Evolutionary conservation across 768 basidiomycete species (phyloP).

Genomic region (Trametes cubensis): DNA sequence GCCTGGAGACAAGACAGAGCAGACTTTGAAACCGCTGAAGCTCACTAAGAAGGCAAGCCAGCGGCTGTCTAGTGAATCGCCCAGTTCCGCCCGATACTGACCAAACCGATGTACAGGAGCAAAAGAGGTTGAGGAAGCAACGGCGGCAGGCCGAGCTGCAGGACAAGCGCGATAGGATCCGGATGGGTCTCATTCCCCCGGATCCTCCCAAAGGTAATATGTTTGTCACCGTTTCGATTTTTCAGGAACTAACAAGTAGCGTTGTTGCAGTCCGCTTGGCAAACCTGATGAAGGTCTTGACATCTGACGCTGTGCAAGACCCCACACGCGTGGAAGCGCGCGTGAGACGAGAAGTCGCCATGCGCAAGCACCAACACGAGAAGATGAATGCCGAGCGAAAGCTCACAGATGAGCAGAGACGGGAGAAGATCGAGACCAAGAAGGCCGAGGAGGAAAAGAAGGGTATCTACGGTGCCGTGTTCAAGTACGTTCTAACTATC

Average conservation of each 20-base stretch:
- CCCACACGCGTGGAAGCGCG: constrained; percentile 97
- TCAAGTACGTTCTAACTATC: constrained; percentile 66
- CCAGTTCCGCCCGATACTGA: neutral
- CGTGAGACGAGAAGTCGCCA: constrained; percentile 90
- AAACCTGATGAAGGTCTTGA: constrained; percentile 97
- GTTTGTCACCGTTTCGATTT: neutral
- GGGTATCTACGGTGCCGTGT: constrained; percentile 80
- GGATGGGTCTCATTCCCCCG: constrained; percentile 95
- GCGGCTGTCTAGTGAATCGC: neutral
- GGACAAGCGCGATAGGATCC: constrained; percentile 91
- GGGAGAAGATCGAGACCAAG: constrained; percentile 86
- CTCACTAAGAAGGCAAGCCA: constrained; percentile 80
- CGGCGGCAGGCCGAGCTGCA: constrained; percentile 85
- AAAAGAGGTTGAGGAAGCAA: constrained; percentile 96
- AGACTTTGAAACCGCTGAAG: constrained; percentile 82
- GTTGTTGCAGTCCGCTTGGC: constrained; percentile 74
- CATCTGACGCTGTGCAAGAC: constrained; percentile 95
- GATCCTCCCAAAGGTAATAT: constrained; percentile 89
- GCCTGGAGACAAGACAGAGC: constrained; percentile 82
- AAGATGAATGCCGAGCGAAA: constrained; percentile 93
- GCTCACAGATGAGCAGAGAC: constrained; percentile 85
- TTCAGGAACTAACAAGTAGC: constrained; percentile 9
- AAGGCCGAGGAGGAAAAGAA: constrained; percentile 87
- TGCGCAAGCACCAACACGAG: constrained; percentile 86
- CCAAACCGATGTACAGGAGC: constrained; percentile 51